Percentiles rank a stretch among this genome's conserved stretches.
Evolutionary conservation across 2,329 filamentous ascomycete species (phyloP).

Genomic region (Fusarium succisae): DNA sequence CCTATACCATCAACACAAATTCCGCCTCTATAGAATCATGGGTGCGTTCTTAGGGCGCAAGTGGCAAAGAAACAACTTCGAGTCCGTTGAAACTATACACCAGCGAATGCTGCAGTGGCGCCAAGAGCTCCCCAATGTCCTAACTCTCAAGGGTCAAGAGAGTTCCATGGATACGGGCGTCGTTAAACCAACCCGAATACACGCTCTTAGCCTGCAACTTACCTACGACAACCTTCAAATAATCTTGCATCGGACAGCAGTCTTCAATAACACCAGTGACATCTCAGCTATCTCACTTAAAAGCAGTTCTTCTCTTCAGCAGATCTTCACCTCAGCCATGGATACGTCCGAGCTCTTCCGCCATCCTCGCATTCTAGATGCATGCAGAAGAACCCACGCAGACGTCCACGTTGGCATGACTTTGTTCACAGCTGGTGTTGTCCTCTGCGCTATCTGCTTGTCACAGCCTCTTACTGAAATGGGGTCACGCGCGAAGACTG

Average conservation of each 20-base stretch:
- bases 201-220: rapidly evolving
- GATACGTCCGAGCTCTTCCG: neutral
- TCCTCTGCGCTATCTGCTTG: neutral
- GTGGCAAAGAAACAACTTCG: rapidly evolving
- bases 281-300: rapidly evolving
- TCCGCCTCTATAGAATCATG: neutral
- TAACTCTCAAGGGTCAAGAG: rapidly evolving
- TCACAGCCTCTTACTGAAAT: neutral
- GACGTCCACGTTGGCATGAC: neutral
- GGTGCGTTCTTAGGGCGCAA: rapidly evolving
- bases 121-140: rapidly evolving
- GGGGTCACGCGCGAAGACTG: rapidly evolving
- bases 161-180: rapidly evolving
- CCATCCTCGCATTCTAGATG: rapidly evolving
- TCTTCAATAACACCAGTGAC: neutral
- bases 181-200: rapidly evolving
- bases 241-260: rapidly evolving
- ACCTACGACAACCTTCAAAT: neutral
- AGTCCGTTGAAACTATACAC: neutral
- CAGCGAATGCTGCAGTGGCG: neutral
- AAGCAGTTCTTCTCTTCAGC: rapidly evolving
- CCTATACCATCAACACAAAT: neutral
- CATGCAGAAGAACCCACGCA: neutral
- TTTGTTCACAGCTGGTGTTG: neutral
- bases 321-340: neutral